Evolutionary conservation across 176 grass and related monocot species (phyloP).

Genomic region (Chloris gayana): DNA sequence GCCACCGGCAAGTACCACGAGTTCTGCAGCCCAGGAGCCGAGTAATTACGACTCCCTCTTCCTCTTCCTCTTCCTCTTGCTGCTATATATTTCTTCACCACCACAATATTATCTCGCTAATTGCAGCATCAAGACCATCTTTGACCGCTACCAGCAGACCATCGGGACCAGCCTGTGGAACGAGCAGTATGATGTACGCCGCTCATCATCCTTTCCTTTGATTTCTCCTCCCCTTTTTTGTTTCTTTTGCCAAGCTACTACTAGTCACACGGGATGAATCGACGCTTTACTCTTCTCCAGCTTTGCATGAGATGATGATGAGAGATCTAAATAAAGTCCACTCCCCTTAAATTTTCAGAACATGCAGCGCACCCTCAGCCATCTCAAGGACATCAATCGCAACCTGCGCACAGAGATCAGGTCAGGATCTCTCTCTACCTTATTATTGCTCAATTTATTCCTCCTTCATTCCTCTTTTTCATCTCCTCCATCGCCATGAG

Average conservation of each 20-base stretch:
- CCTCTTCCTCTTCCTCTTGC: too few relatives aligned
- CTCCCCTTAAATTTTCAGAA: conserved; percentile 56
- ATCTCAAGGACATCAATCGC: conserved; percentile 92
- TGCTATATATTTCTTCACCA: background rate
- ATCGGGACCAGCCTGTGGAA: conserved; percentile 72
- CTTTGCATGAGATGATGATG: conserved; percentile 14
- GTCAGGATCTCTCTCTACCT: conserved; percentile 1
- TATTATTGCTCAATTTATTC: background rate
- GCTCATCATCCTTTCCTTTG: background rate
- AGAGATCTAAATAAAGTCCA: background rate
- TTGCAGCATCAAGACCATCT: conserved; percentile 75
- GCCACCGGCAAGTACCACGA: conserved; percentile 93
- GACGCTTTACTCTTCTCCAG: background rate
- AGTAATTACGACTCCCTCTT: conserved; percentile 34
- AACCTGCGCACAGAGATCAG: conserved; percentile 92
- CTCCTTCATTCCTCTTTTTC: background rate
- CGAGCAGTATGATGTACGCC: conserved; percentile 84
- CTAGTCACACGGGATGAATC: background rate
- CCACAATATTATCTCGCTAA: background rate
- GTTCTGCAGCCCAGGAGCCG: conserved; percentile 81
- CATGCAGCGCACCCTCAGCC: conserved; percentile 89
- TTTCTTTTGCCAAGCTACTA: background rate
- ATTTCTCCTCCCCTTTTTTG: background rate
- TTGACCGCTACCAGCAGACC: conserved; percentile 89
- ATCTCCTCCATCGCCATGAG: background rate